Conservation (phyloP, 805 yeast species). For the Ascoidea tarda region DNA sequence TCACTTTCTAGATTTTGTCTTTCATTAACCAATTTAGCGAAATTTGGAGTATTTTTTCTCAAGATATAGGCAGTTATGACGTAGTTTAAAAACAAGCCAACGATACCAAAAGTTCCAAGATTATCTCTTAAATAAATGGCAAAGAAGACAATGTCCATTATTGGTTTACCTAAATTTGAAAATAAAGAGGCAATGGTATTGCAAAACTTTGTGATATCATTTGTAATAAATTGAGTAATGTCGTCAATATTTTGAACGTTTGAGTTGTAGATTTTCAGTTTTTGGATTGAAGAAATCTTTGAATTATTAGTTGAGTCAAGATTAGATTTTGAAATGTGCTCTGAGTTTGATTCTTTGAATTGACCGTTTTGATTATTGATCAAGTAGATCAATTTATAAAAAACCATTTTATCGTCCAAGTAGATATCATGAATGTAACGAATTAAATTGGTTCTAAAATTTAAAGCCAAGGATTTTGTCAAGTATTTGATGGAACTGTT, state of each 20-base stretch:
- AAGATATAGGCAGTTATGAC: constrained; percentile 64
- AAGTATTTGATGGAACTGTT: constrained; percentile 79
- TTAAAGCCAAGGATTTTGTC: constrained; percentile 62
- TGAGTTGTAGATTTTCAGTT: neutral
- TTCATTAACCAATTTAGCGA: constrained; percentile 60
- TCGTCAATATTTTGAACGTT: constrained; percentile 55
- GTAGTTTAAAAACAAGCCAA: constrained; percentile 72
- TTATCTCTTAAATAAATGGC: constrained; percentile 73
- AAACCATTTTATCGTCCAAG: constrained; percentile 65
- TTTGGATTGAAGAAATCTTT: neutral
- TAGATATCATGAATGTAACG: constrained; percentile 87
- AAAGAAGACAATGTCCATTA: constrained; percentile 74
- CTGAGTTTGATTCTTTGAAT: constrained; percentile 5
- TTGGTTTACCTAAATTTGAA: constrained; percentile 84
- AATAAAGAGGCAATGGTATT: constrained; percentile 72
- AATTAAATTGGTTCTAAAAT: constrained; percentile 71
- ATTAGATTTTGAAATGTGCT: neutral
- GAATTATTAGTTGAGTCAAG: neutral
- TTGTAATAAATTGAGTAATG: constrained; percentile 54
- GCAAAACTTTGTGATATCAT: constrained; percentile 70
- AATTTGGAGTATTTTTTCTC: constrained; percentile 67
- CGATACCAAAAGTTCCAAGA: constrained; percentile 75
- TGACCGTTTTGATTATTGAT: constrained; percentile 24
- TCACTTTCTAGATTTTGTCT: constrained; percentile 78
- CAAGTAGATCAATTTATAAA: constrained; percentile 66